Base-by-base conservation (phyloP, 1,284 basidiomycete species). In the Singerocomus rubriflavus region DNA sequence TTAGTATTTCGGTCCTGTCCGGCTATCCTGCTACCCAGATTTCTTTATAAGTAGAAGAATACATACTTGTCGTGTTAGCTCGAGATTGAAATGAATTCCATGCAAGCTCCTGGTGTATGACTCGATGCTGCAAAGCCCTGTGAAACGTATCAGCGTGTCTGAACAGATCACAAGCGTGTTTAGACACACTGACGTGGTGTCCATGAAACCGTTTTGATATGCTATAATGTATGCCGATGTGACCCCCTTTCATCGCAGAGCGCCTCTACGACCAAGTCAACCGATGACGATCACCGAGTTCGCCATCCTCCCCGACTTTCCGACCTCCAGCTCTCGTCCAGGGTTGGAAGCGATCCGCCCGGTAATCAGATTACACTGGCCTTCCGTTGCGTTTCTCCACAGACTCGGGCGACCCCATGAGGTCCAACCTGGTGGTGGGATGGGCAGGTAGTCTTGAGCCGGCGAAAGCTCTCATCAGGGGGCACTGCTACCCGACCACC, bases 1-100 rank as follows among this genome's bases (percentile, higher is more conserved):
- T 25, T 51, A 79, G 77, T 53, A 66, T 74, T 49, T 67, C 77
- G 42, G 74, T 75, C 30, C 64, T 78, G 16, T 71, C 71, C 44
- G 60, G 55, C 8, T 68, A 65, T 34, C 37, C 42, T 39, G n/a
- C 46, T 21, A 51, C 52, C 6, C 35, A 54, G 44, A 53, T 54
- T 17, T 1, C 12, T 34, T 46, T 6, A n/a, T 63, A 48, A 30
- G 43, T 46, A 47, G 46, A 47, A 29, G 21, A 12, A 9, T 2
- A n/a, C n/a, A n/a, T n/a, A n/a, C 25, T 27, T 57, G 9, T 1
- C 14, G 29, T 33, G 32, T 47, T 39, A 30, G 17, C 29, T 45
- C 25, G 9, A 8, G 44, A 7, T 16, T 9, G 14, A 48, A 42
- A 26, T 44, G 11, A 6, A 38, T 21, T 29, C 33, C 5, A 33